Evolutionary conservation across 2,329 filamentous ascomycete species (phyloP), one percentile per base, ranked within the genome.

Genomic region (Epichloe coenophiala): DNA sequence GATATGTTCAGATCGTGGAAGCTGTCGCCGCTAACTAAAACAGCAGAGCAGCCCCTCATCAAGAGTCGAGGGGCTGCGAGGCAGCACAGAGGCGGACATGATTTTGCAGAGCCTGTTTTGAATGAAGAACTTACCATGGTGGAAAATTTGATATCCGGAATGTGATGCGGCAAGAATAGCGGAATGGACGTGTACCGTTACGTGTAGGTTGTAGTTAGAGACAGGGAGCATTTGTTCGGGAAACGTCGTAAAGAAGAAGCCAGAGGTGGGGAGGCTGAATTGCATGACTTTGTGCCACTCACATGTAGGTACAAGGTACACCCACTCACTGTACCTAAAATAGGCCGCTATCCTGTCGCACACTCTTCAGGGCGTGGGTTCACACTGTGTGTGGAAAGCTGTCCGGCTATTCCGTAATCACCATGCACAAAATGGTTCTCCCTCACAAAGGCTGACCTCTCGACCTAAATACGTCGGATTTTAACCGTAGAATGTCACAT

Each of bases 21-120:
- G 38, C 36, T 40, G 8, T 35, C 33, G 37, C 27, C 45, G 17
- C 27, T 23, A 53, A 23, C 47, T 41, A 44, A 27, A 33, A 21
- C 17, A 27, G 17, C 15, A 60, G 58, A 27, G 17, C 15, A 60
- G 58, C 61, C 60, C 59, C 59, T 65, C 63, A 54, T 35, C 53
- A 7, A 31, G n/a, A 12, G 37, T 36, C 41, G 36, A 37, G 41
- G 36, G 40, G 21, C 42, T 45, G 41, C 9, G 27, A 9, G 31
- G 35, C 40, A 6, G 12, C 5, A 27, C n/a, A 17, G n/a, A 41
- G 33, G 40, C 17, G 42, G 23, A 33, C 11, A 21, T 37, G 17
- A 40, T 5, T 38, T 8, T 19, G 8, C 15, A n/a, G 5, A 8
- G 6, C 11, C 17, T 45, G 7, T 17, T 21, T 54, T 49, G 2